These are phyloP conservation scores for Gigaspora rosea DNA, from an alignment of 192 early-diverging fungal genomes.

Conservation along the genomic window DNA sequence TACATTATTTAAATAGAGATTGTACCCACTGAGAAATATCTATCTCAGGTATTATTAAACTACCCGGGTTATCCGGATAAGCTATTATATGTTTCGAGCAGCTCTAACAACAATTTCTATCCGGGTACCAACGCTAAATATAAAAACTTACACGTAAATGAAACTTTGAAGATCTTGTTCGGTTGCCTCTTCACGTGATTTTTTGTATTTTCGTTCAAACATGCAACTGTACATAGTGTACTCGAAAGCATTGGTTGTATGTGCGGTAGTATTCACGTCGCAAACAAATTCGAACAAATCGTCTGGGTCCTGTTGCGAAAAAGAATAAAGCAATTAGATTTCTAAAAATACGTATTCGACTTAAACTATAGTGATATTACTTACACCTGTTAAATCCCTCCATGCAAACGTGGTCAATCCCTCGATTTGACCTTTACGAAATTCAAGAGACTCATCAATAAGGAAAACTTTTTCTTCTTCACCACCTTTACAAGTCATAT, in stretches of 20 bases:
- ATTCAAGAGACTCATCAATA: slow-evolving; percentile 58
- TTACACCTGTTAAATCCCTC: slow-evolving; percentile 54
- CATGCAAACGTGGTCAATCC: slow-evolving; percentile 51
- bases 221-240: slow-evolving; percentile 64
- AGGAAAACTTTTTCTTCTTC: slow-evolving; percentile 70
- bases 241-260: slow-evolving; percentile 56
- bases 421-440: slow-evolving; percentile 43
- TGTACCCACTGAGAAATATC: too few species aligned
- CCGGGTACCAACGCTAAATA: too few species aligned
- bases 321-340: slow-evolving; percentile 9
- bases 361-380: neutral
- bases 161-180: slow-evolving; percentile 59
- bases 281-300: slow-evolving; percentile 51
- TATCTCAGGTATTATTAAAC: too few species aligned
- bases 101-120: too few species aligned
- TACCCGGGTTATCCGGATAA: too few species aligned
- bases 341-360: neutral
- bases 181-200: slow-evolving; percentile 47
- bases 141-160: slow-evolving; percentile 39
- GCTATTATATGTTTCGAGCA: too few species aligned
- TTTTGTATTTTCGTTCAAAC: slow-evolving; percentile 57
- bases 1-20: too few species aligned
- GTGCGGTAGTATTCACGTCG: slow-evolving; percentile 42
- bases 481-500: neutral
- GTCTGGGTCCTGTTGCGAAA: slow-evolving; percentile 37